A percentile compares a stretch with the other conserved stretches of the same genome.
These are phyloP conservation scores for Dendrobium huoshanense DNA, from an alignment of 106 monocot species.

Conservation along the genomic window DNA sequence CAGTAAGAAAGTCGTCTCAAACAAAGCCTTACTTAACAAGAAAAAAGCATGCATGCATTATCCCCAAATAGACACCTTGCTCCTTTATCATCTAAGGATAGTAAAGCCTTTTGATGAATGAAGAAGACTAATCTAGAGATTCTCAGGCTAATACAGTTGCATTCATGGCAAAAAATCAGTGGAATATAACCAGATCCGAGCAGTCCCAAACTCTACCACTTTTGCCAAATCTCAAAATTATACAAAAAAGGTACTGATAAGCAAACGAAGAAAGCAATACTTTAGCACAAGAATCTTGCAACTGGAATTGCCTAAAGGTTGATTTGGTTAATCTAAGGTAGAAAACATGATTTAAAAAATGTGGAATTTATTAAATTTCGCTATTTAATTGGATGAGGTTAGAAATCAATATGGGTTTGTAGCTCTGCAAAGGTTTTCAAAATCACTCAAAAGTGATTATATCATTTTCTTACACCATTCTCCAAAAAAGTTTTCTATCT, in stretches of 20 bases:
- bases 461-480: not conserved
- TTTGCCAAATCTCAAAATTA: not conserved
- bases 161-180: not conserved
- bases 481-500: not conserved
- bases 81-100: slow-evolving; percentile 2
- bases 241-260: not conserved
- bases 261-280: not conserved
- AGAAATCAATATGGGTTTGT: not conserved
- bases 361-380: not conserved
- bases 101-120: not conserved
- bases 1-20: too few species aligned
- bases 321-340: not conserved
- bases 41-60: slow-evolving; percentile 6
- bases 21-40: not conserved
- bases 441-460: not conserved
- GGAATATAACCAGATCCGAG: not conserved
- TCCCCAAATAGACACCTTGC: not conserved
- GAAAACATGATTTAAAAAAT: not conserved
- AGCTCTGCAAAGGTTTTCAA: not conserved
- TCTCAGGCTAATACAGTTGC: not conserved
- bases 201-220: not conserved
- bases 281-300: not conserved
- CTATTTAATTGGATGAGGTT: not conserved
- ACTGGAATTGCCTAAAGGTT: not conserved
- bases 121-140: not conserved